A percentile compares a stretch with the other conserved stretches of the same genome.
Conservation (phyloP, 345 rosid species). For the Jatropha curcas region DNA sequence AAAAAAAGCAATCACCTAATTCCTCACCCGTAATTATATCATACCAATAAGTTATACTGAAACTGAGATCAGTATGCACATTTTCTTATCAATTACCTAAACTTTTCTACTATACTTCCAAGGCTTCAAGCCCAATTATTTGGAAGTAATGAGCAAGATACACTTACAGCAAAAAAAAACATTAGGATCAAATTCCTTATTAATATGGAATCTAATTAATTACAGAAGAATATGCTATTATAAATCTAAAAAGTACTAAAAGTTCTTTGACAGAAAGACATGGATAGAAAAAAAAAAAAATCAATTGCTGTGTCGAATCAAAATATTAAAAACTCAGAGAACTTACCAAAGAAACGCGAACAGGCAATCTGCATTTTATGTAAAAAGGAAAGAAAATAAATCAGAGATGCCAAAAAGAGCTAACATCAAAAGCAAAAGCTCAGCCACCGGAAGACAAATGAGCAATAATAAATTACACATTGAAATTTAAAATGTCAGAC, state of each 20-base stretch:
- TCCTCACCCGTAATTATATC: too few relatives aligned
- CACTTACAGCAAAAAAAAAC: not conserved
- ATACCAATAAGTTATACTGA: too few relatives aligned
- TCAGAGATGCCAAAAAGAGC: not conserved
- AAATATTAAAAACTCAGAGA: not conserved
- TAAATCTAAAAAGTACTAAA: not conserved
- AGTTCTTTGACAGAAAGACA: not conserved
- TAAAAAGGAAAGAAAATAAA: not conserved
- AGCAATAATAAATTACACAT: not conserved
- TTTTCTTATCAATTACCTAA: too few relatives aligned
- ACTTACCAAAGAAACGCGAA: slow-evolving; percentile 39
- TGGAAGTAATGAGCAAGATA: not conserved
- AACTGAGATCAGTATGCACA: too few relatives aligned
- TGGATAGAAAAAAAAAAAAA: not conserved
- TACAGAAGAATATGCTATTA: not conserved
- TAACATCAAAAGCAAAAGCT: not conserved
- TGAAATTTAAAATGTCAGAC: not conserved
- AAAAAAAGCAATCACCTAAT: not conserved
- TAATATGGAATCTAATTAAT: not conserved
- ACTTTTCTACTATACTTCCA: not conserved
- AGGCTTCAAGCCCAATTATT: too few relatives aligned
- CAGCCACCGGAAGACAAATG: not conserved
- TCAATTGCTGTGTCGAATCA: not conserved
- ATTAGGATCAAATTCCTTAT: not conserved
- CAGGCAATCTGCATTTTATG: slow-evolving; percentile 36